Percentiles rank a stretch among this genome's conserved stretches.
These are phyloP conservation scores for Maudiozyma saulgeensis DNA, from an alignment of 805 yeast species.

Conservation along the genomic window DNA sequence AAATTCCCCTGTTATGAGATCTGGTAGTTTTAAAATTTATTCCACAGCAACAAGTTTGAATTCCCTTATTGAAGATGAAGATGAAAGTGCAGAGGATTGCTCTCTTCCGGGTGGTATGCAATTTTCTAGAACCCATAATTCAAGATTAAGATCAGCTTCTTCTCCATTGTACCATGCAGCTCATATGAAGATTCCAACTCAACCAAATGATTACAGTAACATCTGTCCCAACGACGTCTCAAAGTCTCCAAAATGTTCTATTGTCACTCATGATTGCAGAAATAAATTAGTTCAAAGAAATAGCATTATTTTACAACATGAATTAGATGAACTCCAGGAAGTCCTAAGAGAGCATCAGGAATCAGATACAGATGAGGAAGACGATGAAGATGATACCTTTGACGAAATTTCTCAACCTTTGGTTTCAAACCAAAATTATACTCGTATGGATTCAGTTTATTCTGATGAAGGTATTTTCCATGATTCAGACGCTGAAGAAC, in stretches of 20 bases:
- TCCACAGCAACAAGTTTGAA: background rate
- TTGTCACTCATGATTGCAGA: background rate
- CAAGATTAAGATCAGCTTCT: background rate
- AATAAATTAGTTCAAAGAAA: constrained; percentile 1
- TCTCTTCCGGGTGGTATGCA: constrained; percentile 2
- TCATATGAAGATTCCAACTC: background rate
- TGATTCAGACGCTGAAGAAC: constrained; percentile 19
- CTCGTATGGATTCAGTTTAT: constrained; percentile 12
- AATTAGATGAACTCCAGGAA: constrained; percentile 48
- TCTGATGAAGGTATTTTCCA: constrained; percentile 23
- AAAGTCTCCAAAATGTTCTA: background rate
- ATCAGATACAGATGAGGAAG: constrained; percentile 12
- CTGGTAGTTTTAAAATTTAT: background rate
- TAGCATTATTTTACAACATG: constrained; percentile 42
- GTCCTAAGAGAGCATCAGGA: constrained; percentile 19
- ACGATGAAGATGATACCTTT: constrained; percentile 10
- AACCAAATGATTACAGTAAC: background rate
- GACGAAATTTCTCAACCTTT: constrained; percentile 3
- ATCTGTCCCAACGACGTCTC: background rate
- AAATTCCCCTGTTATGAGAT: background rate
- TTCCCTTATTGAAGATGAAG: constrained; percentile 11
- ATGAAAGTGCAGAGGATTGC: background rate
- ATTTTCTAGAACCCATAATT: background rate
- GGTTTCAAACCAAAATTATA: background rate
- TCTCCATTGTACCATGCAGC: background rate